Evolutionary conservation across 352 stramenopile genomes (phyloP), one percentile per base, ranked within the genome.

Genomic region (Phytophthora tubulina): DNA sequence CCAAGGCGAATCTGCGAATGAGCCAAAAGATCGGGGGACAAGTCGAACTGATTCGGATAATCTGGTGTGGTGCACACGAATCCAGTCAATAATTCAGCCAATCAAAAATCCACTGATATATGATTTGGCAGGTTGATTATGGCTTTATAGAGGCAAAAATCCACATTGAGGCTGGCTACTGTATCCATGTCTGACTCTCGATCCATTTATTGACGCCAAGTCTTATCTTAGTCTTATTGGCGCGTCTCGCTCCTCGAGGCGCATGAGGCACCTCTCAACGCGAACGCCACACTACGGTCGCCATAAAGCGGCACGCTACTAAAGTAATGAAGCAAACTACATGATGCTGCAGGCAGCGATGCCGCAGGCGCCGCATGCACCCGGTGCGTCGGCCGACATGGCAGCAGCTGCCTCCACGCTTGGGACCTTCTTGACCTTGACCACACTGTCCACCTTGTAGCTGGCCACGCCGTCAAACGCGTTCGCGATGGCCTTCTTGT

Each of bases 401-500:
- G 60, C 52, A 17, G 48, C 46, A 2, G 53, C 52, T 8, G 76
- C 67, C 45, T 80, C 73, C 6, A 71, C 59, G 44, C 31, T 69
- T 30, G 67, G 46, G 11, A 68, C 30, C 54, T 70, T 79, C 52
- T 75, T 80, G 60, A 62, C 14, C 39, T 70, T 72, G 49, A 49
- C 42, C 45, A 81, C 64, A 53, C 76, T 84, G 54, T 78, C 67
- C n/a, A 62, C 63, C 66, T 78, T 74, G 70, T 84, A 81, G 63
- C 70, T 78, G 45, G 66, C 58, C 33, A 82, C 64, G 15, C 76
- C 76, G 14, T 81, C 71, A 35, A 81, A 79, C 4, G 71, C 70
- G 49, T 81, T 73, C 31, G 66, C 70, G 21, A 76, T 75, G 3
- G 58, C 63, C 48, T 75, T 71, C 41, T 70, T 81, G 15, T 74